Conservation (phyloP, 495 filamentous ascomycete species). For the Xylaria flabelliformis region DNA sequence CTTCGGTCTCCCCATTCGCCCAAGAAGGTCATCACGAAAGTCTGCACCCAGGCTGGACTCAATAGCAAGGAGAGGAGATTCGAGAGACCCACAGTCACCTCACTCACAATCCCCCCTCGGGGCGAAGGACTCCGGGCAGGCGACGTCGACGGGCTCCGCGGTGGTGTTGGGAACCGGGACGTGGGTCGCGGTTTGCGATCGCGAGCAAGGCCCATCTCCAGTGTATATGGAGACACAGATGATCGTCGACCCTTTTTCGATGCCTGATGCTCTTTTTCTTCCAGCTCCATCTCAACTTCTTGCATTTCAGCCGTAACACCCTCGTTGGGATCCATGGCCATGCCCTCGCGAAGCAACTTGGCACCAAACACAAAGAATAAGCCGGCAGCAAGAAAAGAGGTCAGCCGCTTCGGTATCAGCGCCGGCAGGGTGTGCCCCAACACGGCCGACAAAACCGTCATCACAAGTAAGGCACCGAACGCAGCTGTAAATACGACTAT, state of each 20-base stretch:
- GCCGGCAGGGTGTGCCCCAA: constrained; percentile 92
- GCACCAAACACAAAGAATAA: constrained; percentile 90
- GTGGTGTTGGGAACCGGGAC: constrained; percentile 65
- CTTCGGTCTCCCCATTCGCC: constrained; percentile 98
- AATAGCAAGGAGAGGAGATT: constrained; percentile 89
- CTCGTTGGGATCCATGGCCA: constrained; percentile 84
- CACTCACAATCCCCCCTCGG: constrained; percentile 48
- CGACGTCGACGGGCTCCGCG: constrained; percentile 64
- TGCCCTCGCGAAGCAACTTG: constrained; percentile 84
- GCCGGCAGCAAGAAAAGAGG: constrained; percentile 80
- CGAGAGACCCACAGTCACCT: constrained; percentile 65
- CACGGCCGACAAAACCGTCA: constrained; percentile 97
- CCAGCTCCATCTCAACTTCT: constrained; percentile 93
- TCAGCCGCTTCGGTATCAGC: constrained; percentile 85
- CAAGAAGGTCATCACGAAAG: constrained; percentile 98
- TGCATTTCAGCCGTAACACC: constrained; percentile 95
- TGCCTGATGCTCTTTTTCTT: constrained; percentile 85
- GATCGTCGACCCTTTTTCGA: constrained; percentile 61
- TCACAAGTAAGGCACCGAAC: constrained; percentile 86
- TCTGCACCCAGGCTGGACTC: constrained; percentile 97
- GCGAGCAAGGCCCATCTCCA: constrained; percentile 66
- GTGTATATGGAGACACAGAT: constrained; percentile 65
- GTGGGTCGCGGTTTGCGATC: constrained; percentile 64
- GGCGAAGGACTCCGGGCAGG: constrained; percentile 57
- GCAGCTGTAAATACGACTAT: constrained; percentile 92